A percentile compares a stretch with the other conserved stretches of the same genome.
Evolutionary conservation across 768 basidiomycete species (phyloP).

Genomic region (Russula sp.): DNA sequence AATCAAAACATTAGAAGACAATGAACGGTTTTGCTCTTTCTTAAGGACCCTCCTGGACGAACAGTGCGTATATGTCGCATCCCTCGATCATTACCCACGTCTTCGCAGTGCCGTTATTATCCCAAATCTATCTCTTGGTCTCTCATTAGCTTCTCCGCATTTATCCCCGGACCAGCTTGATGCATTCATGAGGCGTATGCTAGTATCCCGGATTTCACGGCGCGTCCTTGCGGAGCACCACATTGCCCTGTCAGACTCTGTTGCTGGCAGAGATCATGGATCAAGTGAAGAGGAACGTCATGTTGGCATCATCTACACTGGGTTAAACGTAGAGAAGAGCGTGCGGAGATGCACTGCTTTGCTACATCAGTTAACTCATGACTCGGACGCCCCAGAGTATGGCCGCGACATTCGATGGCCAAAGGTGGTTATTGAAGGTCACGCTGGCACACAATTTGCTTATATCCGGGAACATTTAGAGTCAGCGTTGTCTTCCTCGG

Average conservation of each 20-base stretch:
- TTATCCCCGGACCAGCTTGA: conserved; percentile 77
- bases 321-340: conserved; percentile 63
- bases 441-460: conserved; percentile 64
- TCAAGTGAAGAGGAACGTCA: conserved; percentile 43
- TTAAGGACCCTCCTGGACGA: conserved; percentile 60
- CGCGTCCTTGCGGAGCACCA: conserved; percentile 90
- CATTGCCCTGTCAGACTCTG: conserved; percentile 68
- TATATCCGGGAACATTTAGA: conserved; percentile 88
- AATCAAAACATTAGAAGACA: conserved; percentile 69
- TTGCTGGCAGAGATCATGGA: conserved; percentile 36
- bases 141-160: conserved; percentile 80
- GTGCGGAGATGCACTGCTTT: conserved; percentile 66
- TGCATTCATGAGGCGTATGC: conserved; percentile 87
- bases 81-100: conserved; percentile 7
- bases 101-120: conserved; percentile 64
- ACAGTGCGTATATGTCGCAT: conserved; percentile 56
- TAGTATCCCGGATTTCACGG: conserved; percentile 84
- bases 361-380: conserved; percentile 48
- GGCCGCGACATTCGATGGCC: conserved; percentile 47
- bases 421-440: conserved; percentile 69
- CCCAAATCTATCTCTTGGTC: conserved; percentile 75
- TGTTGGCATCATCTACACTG: conserved; percentile 84
- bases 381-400: conserved; percentile 40
- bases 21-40: conserved; percentile 75
- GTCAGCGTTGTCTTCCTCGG: conserved; percentile 42